These are phyloP conservation scores for Tylopilus plumbeoviolaceoides DNA, from an alignment of 768 basidiomycete genomes.

Conservation along the genomic window DNA sequence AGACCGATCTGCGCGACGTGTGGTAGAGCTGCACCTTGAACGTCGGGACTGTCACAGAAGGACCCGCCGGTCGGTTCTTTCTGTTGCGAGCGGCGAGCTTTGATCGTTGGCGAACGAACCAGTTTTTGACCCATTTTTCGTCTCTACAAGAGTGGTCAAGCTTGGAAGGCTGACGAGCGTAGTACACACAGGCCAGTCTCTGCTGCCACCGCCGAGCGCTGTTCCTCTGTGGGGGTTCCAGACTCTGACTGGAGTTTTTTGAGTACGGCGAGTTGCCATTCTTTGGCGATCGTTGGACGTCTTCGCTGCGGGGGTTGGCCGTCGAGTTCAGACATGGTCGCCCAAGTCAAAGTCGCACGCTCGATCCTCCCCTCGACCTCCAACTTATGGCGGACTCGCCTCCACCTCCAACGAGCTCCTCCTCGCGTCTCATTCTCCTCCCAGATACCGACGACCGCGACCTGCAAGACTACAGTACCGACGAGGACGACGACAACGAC, in stretches of 20 bases:
- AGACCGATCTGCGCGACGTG: slow-evolving; percentile 2
- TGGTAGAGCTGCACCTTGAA: no score
- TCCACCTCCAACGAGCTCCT: slow-evolving; percentile 21
- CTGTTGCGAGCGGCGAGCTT: slow-evolving; percentile 13
- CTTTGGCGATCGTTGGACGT: slow-evolving; percentile 17
- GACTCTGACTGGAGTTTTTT: slow-evolving; percentile 22
- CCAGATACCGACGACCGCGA: slow-evolving; percentile 47
- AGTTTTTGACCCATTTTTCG: slow-evolving; percentile 27
- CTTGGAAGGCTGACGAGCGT: slow-evolving; percentile 2
- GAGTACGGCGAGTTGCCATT: slow-evolving; percentile 30
- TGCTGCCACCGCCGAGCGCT: slow-evolving; percentile 17
- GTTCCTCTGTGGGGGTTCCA: slow-evolving; percentile 20
- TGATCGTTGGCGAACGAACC: slow-evolving; percentile 29
- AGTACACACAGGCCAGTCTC: slow-evolving; percentile 32
- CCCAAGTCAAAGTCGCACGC: slow-evolving; percentile 18
- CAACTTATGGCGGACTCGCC: slow-evolving; percentile 3
- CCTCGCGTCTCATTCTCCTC: slow-evolving; percentile 61
- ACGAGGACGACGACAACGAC: slow-evolving; percentile 41
- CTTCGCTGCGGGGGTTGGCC: not conserved
- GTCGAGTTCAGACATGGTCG: not conserved
- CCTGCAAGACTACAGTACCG: slow-evolving; percentile 34
- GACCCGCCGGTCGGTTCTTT: not conserved
- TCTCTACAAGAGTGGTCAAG: slow-evolving; percentile 20
- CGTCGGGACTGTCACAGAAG: slow-evolving; percentile 1
- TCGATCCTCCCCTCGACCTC: slow-evolving; percentile 4